A percentile compares a stretch with the other conserved stretches of the same genome.
phyloP scores from a whole-genome alignment of 371 early-diverging fungal genomes.

The Syncephalastrum sp. region DNA sequence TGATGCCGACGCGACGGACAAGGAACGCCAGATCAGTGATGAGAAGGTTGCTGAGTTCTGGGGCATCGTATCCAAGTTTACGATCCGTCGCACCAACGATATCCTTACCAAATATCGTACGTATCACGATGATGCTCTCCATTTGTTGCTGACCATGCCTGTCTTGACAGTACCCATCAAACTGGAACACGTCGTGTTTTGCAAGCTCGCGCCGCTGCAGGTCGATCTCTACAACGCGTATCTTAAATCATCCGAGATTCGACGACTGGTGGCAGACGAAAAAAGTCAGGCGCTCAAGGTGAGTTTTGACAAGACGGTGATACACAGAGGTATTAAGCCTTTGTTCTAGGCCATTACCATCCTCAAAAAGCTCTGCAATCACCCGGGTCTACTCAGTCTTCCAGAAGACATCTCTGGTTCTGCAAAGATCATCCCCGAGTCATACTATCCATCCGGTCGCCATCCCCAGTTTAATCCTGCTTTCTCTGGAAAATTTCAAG shows the following conservation, averaged over 20 bases:
- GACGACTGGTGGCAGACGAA: slow-evolving; percentile 60
- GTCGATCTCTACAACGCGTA: slow-evolving; percentile 80
- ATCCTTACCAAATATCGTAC: slow-evolving; percentile 91
- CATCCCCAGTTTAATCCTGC: slow-evolving; percentile 57
- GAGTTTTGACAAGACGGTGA: neutral
- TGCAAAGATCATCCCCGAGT: slow-evolving; percentile 53
- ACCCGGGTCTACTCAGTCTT: slow-evolving; percentile 79
- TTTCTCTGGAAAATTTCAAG: slow-evolving; percentile 87
- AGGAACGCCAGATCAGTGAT: slow-evolving; percentile 81
- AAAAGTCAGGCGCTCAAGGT: slow-evolving; percentile 73
- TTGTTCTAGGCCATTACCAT: slow-evolving; percentile 73
- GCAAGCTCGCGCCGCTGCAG: slow-evolving; percentile 79
- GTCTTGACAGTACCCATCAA: slow-evolving; percentile 79
- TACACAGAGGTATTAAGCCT: neutral
- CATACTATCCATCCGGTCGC: slow-evolving; percentile 31
- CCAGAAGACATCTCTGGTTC: slow-evolving; percentile 71
- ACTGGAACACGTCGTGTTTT: slow-evolving; percentile 97
- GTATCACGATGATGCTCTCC: slow-evolving; percentile 17
- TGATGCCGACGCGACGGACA: slow-evolving; percentile 86
- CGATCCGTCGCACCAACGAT: slow-evolving; percentile 95
- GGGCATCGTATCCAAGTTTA: slow-evolving; percentile 86
- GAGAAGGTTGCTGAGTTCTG: slow-evolving; percentile 84
- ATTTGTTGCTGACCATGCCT: neutral
- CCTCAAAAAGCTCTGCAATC: slow-evolving; percentile 94
- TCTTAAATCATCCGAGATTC: slow-evolving; percentile 76